Percentiles rank a stretch among this genome's conserved stretches.
Evolutionary conservation across 768 basidiomycete genomes (phyloP).

Genomic region (Hemileccinum rubropunctum): DNA sequence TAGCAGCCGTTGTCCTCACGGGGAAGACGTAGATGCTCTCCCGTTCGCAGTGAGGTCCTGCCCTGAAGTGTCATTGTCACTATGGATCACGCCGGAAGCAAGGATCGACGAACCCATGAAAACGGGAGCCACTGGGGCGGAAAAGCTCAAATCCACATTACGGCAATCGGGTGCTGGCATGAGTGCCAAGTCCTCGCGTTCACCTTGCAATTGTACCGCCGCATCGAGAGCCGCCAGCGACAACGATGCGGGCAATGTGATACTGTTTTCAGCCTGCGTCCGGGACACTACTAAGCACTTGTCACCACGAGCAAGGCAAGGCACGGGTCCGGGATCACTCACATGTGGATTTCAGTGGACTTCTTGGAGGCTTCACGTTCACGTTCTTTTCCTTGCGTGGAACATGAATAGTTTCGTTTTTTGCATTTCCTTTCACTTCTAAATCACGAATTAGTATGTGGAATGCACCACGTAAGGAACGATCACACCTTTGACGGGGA

Average conservation of each 20-base stretch:
- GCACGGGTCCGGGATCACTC: not conserved
- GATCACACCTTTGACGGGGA: not conserved
- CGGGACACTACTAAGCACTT: not conserved
- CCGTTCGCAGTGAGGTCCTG: not conserved
- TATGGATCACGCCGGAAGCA: not conserved
- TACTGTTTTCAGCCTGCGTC: not conserved
- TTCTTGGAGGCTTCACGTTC: not conserved
- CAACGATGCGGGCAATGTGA: not conserved
- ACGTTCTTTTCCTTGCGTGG: not conserved
- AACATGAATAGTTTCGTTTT: not conserved
- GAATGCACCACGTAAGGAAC: not conserved
- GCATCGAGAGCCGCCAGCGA: not conserved
- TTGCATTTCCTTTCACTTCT: not conserved
- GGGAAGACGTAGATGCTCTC: conserved; percentile 11
- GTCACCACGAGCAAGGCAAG: not conserved
- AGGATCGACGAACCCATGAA: too few relatives aligned
- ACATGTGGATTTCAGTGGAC: conserved; percentile 7
- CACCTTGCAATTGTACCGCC: not conserved
- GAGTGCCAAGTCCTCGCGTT: not conserved
- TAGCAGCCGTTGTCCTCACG: not conserved
- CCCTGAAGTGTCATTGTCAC: conserved; percentile 8
- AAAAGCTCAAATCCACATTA: conserved; percentile 3
- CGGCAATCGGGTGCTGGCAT: not conserved
- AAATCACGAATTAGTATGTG: not conserved
- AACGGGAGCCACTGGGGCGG: not conserved